Evolutionary conservation across 305 asterid species (phyloP).

Genomic region (Ilex paraguariensis): DNA sequence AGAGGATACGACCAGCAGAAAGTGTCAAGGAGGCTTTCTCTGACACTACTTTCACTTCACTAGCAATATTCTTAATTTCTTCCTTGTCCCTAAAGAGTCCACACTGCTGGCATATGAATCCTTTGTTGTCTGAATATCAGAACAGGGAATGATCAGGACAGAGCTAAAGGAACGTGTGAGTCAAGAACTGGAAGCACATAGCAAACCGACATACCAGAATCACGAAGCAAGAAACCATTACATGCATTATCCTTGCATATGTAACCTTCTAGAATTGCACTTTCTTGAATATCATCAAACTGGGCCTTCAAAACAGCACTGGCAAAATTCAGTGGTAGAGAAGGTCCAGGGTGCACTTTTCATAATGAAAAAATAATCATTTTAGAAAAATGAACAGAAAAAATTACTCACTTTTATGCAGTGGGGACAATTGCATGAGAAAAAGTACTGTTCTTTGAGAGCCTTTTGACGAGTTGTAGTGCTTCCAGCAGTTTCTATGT

Average conservation of each 20-base stretch:
- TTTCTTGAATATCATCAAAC: constrained; percentile 74
- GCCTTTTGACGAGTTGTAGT: constrained; percentile 78
- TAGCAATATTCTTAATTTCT: constrained; percentile 42
- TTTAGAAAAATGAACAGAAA: not conserved
- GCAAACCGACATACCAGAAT: constrained; percentile 39
- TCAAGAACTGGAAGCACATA: no score
- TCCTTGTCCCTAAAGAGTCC: constrained; percentile 75
- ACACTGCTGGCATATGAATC: constrained; percentile 78
- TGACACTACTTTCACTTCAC: constrained; percentile 45
- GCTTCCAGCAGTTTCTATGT: constrained; percentile 95
- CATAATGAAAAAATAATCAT: no score
- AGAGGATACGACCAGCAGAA: constrained; percentile 69
- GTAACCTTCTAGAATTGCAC: constrained; percentile 89
- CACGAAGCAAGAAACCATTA: constrained; percentile 66
- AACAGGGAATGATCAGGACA: constrained; percentile 1
- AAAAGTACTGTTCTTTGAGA: constrained; percentile 88
- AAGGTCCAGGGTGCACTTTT: constrained; percentile 8
- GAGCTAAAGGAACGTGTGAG: not conserved
- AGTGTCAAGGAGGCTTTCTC: constrained; percentile 50
- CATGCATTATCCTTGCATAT: constrained; percentile 64
- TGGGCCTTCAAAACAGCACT: constrained; percentile 50
- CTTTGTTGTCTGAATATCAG: constrained; percentile 54
- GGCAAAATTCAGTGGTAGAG: constrained; percentile 12
- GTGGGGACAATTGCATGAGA: constrained; percentile 71
- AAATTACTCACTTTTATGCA: constrained; percentile 66